These are phyloP conservation scores for Kurtzmaniella quercitrusa DNA, from an alignment of 1,139 yeast species.

Conservation along the genomic window DNA sequence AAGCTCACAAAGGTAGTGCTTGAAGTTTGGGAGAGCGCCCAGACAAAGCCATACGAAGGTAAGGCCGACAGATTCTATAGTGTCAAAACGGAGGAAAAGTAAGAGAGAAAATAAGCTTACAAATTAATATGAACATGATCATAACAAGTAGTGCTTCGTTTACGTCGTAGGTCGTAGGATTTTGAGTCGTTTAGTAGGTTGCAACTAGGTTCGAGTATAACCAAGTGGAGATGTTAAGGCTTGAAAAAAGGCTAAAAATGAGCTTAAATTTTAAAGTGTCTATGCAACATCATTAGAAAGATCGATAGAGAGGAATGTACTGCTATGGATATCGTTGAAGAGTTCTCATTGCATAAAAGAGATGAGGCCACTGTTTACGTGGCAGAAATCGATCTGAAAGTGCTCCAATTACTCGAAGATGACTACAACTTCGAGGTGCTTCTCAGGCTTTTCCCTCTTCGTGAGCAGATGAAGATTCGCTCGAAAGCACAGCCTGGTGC, in stretches of 20 bases:
- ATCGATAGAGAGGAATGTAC: too few relatives aligned
- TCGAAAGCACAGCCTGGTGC: constrained; percentile 15
- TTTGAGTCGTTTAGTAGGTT: too few relatives aligned
- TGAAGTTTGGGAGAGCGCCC: constrained; percentile 27
- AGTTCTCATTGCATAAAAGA: neutral
- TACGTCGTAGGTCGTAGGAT: too few relatives aligned
- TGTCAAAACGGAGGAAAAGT: constrained; percentile 5
- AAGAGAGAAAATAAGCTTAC: too few relatives aligned
- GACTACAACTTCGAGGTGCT: constrained; percentile 31
- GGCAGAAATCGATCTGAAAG: neutral
- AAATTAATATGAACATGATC: too few relatives aligned
- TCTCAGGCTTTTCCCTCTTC: constrained; percentile 33
- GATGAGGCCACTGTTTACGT: constrained; percentile 4
- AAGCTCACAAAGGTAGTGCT: constrained; percentile 24
- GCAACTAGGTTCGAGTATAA: too few relatives aligned
- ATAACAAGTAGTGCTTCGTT: too few relatives aligned
- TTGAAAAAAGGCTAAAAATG: neutral
- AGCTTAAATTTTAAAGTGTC: too few relatives aligned
- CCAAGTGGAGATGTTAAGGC: too few relatives aligned
- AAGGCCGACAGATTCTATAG: constrained; percentile 8
- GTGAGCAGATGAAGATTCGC: constrained; percentile 29
- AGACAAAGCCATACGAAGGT: constrained; percentile 21
- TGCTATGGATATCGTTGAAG: too few relatives aligned
- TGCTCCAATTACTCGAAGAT: constrained; percentile 20
- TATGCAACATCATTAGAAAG: too few relatives aligned